Evolutionary conservation across 2,329 filamentous ascomycete genomes (phyloP), one percentile per base, ranked within the genome.

Genomic region (Colletotrichum sp.): DNA sequence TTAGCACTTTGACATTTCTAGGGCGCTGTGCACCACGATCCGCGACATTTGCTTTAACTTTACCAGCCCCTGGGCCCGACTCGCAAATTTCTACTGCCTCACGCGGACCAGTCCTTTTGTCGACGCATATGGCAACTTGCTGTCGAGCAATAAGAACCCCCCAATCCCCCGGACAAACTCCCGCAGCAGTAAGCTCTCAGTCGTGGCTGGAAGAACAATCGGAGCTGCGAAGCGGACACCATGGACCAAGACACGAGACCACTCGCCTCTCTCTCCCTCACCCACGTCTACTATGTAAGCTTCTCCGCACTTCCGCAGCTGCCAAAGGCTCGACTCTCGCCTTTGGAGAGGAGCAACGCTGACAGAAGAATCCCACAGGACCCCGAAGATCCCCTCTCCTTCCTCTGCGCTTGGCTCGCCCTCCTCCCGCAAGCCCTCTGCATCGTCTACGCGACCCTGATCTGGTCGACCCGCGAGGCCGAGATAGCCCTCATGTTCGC

Each of bases 361-460:
- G 63, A 64, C 25, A 39, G 12, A 59, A 22, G 44, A 22, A 52
- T 55, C 44, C 65, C 52, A 39, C 82, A 98, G 96, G 95, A 99
- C 87, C 96, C 98, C 7, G 86, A 92, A 77, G 96, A 99, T 86
- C 91, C 90, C 71, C 76, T 98, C 81, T 99, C 97, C 66, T 95
- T 96, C 86, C 84, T 95, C 64, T 98, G 95, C 85, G 97, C 97
- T 80, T 98, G 95, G 91, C 95, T 99, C 75, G 96, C 98, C 78
- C 94, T 99, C 75, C 91, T 98, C 71, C 97, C 97, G 0, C 97
- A 99, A 85, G 96, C 93, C 27, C 92, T 99, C 77, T 96, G 95
- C 84, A 91, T 99, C 81, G 92, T 95, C 81, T 99, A 99, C 85
- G 94, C 92, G 36, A 97, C 96, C 27, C 90, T 99, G 76, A 93